Evolutionary conservation across 1,284 basidiomycete genomes (phyloP), one percentile per base, ranked within the genome.

Genomic region (Cutaneotrichosporon dermatis): DNA sequence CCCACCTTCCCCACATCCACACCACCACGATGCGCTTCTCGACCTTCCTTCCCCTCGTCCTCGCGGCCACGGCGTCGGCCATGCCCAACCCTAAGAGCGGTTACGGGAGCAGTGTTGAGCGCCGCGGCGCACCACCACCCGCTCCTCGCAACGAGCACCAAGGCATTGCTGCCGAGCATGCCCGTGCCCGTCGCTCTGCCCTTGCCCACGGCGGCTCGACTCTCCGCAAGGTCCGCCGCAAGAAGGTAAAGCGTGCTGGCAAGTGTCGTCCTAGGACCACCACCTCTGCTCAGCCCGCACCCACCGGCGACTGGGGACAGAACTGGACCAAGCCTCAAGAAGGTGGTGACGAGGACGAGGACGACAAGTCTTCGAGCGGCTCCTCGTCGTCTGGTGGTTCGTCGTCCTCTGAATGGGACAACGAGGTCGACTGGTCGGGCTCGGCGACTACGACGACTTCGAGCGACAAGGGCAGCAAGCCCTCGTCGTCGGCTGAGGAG

Each of bases 211-310:
- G 54, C 35, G 12, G 40, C 48, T 49, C 52, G 12, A 41, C 37
- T 10, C 42, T 54, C 8, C 40, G 57, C 33, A 59, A 59, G 57
- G 52, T 54, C 13, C 57, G 57, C 35, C 56, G 56, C 35, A 16
- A 16, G 15, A 53, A 52, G 51, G 16, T 12, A 34, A 42, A 50
- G 49, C 43, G 56, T 9, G 48, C 34, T 6, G 48, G 43, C 41
- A 57, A 51, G 55, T 52, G 41, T 39, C 43, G 43, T 2, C 15
- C 35, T 16, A 36, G 5, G 9, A 33, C 54, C 10, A 42, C 40
- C 45, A n/a, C 39, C 9, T 39, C 54, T 4, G 15, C 52, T 4
- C 44, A 12, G 39, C 8, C 8, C 9, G 39, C 39, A 40, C 39
- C 39, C 39, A 40, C 37, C 12, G 40, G 48, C 41, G 45, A 49